Conservation (phyloP, 2,329 filamentous ascomycete genomes). For the Bipolaris cookei region DNA sequence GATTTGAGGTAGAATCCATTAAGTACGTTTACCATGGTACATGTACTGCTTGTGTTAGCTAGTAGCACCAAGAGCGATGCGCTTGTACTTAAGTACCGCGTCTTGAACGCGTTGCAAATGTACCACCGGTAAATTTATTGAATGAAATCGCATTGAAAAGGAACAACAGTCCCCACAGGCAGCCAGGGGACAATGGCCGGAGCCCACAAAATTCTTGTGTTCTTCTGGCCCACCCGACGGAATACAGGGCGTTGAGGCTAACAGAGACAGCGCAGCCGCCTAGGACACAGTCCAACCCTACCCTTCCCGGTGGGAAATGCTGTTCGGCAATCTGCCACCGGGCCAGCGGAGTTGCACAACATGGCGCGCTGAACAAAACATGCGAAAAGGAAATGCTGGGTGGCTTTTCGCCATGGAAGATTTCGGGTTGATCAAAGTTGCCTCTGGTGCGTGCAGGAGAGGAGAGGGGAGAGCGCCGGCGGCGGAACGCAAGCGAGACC, state of each 20-base stretch:
- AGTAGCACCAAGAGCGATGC: neutral
- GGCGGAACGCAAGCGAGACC: neutral
- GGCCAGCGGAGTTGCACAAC: conserved; percentile 1
- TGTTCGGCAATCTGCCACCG: conserved; percentile 1
- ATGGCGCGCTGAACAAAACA: conserved; percentile 5
- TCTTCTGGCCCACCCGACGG: conserved; percentile 2
- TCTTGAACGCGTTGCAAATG: neutral
- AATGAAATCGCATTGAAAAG: neutral
- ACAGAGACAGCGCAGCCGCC: conserved; percentile 7
- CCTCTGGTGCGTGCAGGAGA: neutral
- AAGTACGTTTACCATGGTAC: neutral
- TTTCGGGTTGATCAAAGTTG: neutral
- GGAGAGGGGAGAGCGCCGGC: neutral
- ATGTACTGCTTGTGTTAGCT: neutral
- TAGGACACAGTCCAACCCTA: conserved; percentile 11
- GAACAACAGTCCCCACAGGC: neutral
- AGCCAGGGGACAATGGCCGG: neutral
- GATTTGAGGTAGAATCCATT: too few species aligned
- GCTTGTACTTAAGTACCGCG: too few species aligned
- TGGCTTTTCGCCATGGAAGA: neutral
- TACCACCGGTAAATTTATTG: neutral
- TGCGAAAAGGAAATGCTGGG: neutral
- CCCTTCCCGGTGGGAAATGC: conserved; percentile 9
- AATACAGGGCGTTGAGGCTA: conserved; percentile 16
- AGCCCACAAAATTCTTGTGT: neutral